phyloP scores from a whole-genome alignment of 345 rosid genomes.

The Acer negundo region DNA sequence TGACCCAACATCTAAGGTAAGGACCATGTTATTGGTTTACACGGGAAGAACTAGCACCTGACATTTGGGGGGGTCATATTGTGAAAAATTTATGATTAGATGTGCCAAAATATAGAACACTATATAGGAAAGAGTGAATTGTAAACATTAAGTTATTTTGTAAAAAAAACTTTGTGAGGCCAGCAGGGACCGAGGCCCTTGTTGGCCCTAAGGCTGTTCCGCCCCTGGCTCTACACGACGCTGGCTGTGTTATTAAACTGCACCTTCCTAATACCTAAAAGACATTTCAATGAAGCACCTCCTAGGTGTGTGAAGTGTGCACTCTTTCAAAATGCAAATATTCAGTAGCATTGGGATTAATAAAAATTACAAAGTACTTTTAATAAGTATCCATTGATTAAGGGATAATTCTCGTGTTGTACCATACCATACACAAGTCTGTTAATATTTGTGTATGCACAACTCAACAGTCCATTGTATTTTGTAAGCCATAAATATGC shows the following conservation, averaged over 20 bases:
- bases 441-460: neutral
- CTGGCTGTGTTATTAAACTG: neutral
- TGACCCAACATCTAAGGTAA: constrained; percentile 94
- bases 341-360: neutral
- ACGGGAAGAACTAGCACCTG: neutral
- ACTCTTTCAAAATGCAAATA: neutral
- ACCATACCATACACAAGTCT: neutral
- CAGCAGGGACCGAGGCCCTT: neutral
- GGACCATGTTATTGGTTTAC: neutral
- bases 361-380: neutral
- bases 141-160: neutral
- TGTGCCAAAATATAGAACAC: neutral
- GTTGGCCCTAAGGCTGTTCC: neutral
- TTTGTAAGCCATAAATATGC: too few species aligned
- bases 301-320: neutral
- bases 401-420: neutral
- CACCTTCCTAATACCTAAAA: neutral
- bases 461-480: neutral
- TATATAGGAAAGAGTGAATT: neutral
- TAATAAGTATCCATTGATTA: neutral
- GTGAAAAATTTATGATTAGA: neutral
- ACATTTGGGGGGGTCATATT: neutral
- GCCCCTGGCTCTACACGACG: too few species aligned
- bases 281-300: neutral
- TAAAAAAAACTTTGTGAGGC: neutral